Evolutionary conservation across 2,329 filamentous ascomycete genomes (phyloP), one percentile per base, ranked within the genome.

Genomic region (Pseudopithomyces maydicus): DNA sequence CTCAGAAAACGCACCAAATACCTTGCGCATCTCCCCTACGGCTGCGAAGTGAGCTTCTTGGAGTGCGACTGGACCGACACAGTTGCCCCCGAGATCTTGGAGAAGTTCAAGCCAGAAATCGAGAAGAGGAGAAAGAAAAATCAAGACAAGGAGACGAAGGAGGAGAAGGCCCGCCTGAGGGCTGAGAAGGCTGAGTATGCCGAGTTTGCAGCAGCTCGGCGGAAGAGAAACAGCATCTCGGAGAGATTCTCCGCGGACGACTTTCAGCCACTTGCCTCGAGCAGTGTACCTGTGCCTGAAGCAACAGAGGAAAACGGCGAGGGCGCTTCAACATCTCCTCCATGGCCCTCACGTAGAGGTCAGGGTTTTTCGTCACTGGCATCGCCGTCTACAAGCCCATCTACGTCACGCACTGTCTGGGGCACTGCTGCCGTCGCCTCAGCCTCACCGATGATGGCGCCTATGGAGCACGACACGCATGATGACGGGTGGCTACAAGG

Each of bases 51-150:
- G 41, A 92, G 84, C 63, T 97, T 97, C 68, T 77, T 97, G 1
- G 93, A 97, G 77, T 97, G 93, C 70, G 92, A 97, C 74, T 97
- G 93, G 93, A 92, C 91, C 2, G 92, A 96, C 64, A 90, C 95
- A 36, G 90, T 97, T 5, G 84, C 87, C 2, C 82, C 87, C 0
- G 88, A 91, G 49, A 84, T 91, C 3, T 80, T 97, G n/a, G 87
- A 87, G 38, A 83, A 84, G 1, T 97, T 97, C 75, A 81, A 83
- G n/a, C 78, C 81, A 0, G 92, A 97, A 57, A 89, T 95, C 52
- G 90, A 91, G 62, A 84, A 85, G 55, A 84, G 93, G 52, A 83
- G 92, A 54, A 92, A 89, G 74, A 84, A 85, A 52, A 92, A 96
- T 66, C 82, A 83, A 6, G 93, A 97, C 64, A 97, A 97, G 75